Base-by-base conservation (phyloP, 176 grass and related monocot species). In the Dactylis glomerata region DNA sequence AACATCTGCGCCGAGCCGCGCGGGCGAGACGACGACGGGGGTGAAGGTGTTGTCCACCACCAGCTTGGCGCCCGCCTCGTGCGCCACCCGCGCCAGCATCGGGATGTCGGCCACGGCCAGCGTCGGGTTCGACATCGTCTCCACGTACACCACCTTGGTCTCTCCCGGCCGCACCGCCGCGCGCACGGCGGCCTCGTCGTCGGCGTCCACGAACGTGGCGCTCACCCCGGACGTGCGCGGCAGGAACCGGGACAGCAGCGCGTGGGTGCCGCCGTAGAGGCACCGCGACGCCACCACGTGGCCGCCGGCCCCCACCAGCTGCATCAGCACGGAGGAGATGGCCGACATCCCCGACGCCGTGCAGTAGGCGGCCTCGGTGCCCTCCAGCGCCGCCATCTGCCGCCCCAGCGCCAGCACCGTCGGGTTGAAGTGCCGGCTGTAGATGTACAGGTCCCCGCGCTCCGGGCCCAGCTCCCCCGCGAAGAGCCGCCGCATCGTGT, bases 41-140 rank as follows among this genome's bases (percentile, higher is more conserved):
- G 96, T 87, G 89, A 98, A 98, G 10, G 96, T 98, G 91, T 98
- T 98, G 87, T 98, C 96, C 37, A 95, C 91, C 30, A 98, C 89
- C 9, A 98, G 91, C 87, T 87, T 98, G 13, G 89, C 91, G 0
- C 96, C 96, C 23, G 89, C 92, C 46, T 95, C 96, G 80, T 68
- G 90, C 54, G 96, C 93, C n/a, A 93, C 83, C 20, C 87, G 87
- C 10, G 93, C 89, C 80, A 98, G 77, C 64, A 89, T 87, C 28
- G 96, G 93, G 71, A 98, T 85, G 77, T 98, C 87, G 2, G 93
- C 96, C 15, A 98, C 93, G 31, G 83, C 91, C 73, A 98, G 85
- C 46, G 96, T 98, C 38, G 96, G 96, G 81, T 98, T 98, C 28
- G 96, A 86, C 87, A 98, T 85, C 30, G 91, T 87, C 89, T 98